Percentiles rank a stretch among this genome's conserved stretches.
These are phyloP conservation scores for Colletotrichum sp. DNA, from an alignment of 2,329 filamentous ascomycete species.

Conservation along the genomic window DNA sequence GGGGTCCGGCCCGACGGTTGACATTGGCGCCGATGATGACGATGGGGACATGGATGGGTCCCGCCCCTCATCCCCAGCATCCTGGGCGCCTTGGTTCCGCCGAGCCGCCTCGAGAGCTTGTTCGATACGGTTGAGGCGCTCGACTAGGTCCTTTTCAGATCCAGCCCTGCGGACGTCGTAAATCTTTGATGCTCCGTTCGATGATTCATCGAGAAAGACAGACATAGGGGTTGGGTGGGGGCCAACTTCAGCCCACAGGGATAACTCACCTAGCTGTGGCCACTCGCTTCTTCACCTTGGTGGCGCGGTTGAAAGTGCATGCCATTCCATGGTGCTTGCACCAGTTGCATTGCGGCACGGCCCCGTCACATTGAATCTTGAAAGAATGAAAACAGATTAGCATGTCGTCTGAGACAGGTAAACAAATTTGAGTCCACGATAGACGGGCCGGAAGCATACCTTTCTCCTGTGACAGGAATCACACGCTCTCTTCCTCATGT, in stretches of 20 bases:
- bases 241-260: not conserved
- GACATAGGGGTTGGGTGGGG: not conserved
- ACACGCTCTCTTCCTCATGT: conserved; percentile 42
- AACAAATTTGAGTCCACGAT: not conserved
- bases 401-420: not conserved
- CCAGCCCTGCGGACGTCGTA: conserved; percentile 18
- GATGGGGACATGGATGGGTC: conserved; percentile 1
- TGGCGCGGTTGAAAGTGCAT: conserved; percentile 45
- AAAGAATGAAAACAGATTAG: not conserved
- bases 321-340: conserved; percentile 50
- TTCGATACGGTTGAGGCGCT: conserved; percentile 45
- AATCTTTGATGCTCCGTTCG: not conserved
- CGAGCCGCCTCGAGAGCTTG: conserved; percentile 33
- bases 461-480: conserved; percentile 55
- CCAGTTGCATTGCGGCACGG: conserved; percentile 51
- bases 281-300: conserved; percentile 15
- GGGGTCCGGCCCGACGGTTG: not conserved
- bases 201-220: not conserved
- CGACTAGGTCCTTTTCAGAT: conserved; percentile 33
- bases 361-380: conserved; percentile 56
- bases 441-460: conserved; percentile 32
- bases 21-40: conserved; percentile 1
- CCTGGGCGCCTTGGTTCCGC: conserved; percentile 1
- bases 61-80: not conserved
- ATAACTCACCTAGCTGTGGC: conserved; percentile 5